Evolutionary conservation across 306 rosid species (phyloP).

Genomic region (Parietaria judaica): DNA sequence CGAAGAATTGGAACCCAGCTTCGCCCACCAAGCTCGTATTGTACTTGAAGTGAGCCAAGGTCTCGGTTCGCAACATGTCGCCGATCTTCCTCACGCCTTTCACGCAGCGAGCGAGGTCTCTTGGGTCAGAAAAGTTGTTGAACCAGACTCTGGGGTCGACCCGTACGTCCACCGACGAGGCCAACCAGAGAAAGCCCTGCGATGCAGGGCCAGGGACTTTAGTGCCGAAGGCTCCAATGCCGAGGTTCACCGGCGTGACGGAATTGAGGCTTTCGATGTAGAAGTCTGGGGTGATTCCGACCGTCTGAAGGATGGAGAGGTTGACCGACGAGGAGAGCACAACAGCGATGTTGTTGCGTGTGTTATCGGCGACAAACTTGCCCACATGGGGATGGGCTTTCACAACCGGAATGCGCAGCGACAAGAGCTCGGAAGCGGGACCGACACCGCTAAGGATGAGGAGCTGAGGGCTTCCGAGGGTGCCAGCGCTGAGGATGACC

Average conservation of each 20-base stretch:
- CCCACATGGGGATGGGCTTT: conserved; percentile 7
- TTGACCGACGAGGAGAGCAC: too few relatives aligned
- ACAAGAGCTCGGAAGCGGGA: conserved; percentile 14
- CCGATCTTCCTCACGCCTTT: neutral
- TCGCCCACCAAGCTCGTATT: neutral
- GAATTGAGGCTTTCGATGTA: too few relatives aligned
- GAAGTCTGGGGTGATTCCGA: too few relatives aligned
- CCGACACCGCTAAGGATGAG: conserved; percentile 21
- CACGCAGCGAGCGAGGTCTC: conserved; percentile 1
- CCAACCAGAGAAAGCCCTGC: conserved; percentile 4
- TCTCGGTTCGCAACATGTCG: neutral
- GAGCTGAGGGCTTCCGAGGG: conserved; percentile 28
- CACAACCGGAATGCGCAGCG: neutral
- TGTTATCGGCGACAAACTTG: conserved; percentile 11
- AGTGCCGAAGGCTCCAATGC: neutral
- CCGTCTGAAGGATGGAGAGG: too few relatives aligned
- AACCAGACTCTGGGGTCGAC: neutral
- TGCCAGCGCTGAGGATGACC: conserved; percentile 21
- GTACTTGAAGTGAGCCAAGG: conserved; percentile 1
- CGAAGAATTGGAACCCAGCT: conserved; percentile 3
- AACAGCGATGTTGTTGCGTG: conserved; percentile 3
- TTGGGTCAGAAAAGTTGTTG: conserved; percentile 9
- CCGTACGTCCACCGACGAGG: conserved; percentile 4
- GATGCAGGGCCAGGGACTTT: neutral
- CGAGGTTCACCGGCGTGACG: neutral